Evolutionary conservation across 2,329 filamentous ascomycete species (phyloP).

Genomic region (Colletotrichum sp.): DNA sequence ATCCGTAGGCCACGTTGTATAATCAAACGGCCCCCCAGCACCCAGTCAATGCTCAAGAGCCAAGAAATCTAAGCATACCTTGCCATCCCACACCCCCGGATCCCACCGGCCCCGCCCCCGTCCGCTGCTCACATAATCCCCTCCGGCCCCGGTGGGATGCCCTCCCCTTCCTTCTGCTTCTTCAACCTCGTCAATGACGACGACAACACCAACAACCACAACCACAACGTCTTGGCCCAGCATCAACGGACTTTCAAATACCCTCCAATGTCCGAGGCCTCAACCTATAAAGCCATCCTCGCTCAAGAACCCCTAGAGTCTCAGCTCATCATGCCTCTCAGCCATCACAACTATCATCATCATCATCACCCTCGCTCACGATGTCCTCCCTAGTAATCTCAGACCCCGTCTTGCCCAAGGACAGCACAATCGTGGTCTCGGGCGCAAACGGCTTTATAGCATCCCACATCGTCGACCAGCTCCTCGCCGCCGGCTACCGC

Average conservation of each 20-base stretch:
- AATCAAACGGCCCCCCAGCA: neutral
- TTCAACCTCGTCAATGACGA: neutral
- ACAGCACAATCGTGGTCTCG: conserved; percentile 37
- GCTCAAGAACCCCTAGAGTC: too few species aligned
- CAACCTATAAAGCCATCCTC: neutral
- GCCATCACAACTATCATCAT: neutral
- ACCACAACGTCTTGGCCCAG: neutral
- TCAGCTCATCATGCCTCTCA: neutral
- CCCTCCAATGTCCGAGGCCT: neutral
- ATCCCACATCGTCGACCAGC: conserved; percentile 38
- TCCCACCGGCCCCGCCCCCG: neutral
- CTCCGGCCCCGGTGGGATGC: neutral
- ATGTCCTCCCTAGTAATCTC: neutral
- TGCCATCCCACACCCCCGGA: neutral
- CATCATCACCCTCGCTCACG: neutral
- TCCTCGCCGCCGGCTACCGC: conserved; percentile 38
- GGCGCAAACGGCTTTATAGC: conserved; percentile 48
- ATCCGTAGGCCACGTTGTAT: neutral
- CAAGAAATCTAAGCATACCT: neutral
- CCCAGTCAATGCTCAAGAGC: neutral
- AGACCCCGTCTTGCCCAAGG: neutral
- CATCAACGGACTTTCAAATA: neutral
- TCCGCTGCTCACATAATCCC: neutral
- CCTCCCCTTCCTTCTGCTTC: neutral
- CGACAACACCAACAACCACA: neutral